A percentile compares a stretch with the other conserved stretches of the same genome.
Evolutionary conservation across 345 rosid genomes (phyloP).

Genomic region (Abelmoschus esculentus): DNA sequence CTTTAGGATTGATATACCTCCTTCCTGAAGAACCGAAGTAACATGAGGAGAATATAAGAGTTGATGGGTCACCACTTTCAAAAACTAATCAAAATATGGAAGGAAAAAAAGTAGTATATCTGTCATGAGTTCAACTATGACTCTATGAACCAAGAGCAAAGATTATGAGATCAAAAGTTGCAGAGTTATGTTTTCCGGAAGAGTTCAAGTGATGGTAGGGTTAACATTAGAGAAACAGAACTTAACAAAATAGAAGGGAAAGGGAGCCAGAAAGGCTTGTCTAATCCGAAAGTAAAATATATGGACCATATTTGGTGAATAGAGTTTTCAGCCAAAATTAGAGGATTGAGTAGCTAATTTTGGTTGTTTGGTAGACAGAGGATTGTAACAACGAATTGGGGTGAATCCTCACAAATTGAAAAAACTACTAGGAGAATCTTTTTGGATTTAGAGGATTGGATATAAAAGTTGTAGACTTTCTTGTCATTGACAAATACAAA

Average conservation of each 20-base stretch:
- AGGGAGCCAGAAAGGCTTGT: not conserved
- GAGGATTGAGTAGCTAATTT: no score
- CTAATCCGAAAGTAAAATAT: not conserved
- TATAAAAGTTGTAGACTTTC: no score
- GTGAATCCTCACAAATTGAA: no score
- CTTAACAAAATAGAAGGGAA: not conserved
- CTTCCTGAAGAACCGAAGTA: conserved; percentile 47
- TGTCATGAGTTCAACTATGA: not conserved
- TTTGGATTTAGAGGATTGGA: no score
- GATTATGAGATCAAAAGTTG: not conserved
- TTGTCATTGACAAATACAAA: no score
- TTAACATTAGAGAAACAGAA: not conserved
- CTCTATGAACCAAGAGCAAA: not conserved
- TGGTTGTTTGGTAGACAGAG: no score
- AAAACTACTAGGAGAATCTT: no score
- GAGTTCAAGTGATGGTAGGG: not conserved
- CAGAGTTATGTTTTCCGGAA: not conserved
- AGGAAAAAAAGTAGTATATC: not conserved
- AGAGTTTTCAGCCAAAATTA: no score
- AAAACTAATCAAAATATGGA: not conserved
- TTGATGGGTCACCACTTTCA: not conserved
- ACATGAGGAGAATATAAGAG: not conserved
- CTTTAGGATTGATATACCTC: conserved; percentile 70
- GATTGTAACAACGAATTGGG: no score
- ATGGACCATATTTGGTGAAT: no score